Evolutionary conservation across 2,329 filamentous ascomycete genomes (phyloP), one percentile per base, ranked within the genome.

Genomic region (Xylaria sp.): DNA sequence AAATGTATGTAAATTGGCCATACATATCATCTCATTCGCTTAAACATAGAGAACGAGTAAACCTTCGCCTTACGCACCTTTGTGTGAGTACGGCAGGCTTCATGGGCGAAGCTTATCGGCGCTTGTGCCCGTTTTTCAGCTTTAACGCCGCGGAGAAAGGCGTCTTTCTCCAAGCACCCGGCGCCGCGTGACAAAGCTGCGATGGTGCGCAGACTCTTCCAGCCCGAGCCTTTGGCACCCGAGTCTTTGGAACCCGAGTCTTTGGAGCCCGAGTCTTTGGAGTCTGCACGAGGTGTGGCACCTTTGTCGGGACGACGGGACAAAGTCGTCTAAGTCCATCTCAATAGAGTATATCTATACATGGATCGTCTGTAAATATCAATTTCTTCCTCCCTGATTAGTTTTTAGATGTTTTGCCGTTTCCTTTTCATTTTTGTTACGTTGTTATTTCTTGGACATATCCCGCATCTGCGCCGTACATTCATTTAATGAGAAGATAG

Each of bases 231-330:
- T 32, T 39, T 51, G 24, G n/a, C n/a, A n/a, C n/a, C n/a, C n/a
- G n/a, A n/a, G n/a, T n/a, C n/a, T n/a, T n/a, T n/a, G n/a, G n/a
- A 19, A 19, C 39, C 9, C 8, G 8, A 34, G 17, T 7, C 48
- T 32, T 39, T 51, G 24, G n/a, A 19, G 19, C 39, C 9, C 8
- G 8, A 34, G 17, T 7, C 48, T 32, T 39, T 51, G 24, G n/a
- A 9, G 14, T 0, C 30, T n/a, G 12, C 17, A 30, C 19, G 32
- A 21, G 56, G 17, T 27, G 45, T 47, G 57, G 30, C 24, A 17
- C 11, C 72, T 75, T 75, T 72, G 72, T 73, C 45, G 39, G 4
- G 17, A 36, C 48, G 2, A 2, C 11, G 34, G 30, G 63, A 74
- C 70, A 74, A 74, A 72, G 69, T 73, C 7, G 2, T 4, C 21